Base-by-base conservation (phyloP, 805 yeast species). In the Starmera caribaea region DNA sequence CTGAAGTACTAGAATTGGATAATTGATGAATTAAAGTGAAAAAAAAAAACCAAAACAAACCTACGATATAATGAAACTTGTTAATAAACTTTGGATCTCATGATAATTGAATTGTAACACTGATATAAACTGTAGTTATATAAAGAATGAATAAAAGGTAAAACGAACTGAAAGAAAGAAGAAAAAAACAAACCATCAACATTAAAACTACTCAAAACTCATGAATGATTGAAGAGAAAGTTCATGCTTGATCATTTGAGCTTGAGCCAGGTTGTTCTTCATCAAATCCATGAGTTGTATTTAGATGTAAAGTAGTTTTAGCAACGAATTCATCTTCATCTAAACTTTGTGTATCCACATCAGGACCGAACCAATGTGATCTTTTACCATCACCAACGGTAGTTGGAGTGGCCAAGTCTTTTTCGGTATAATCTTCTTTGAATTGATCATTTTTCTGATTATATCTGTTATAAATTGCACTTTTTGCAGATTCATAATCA, bases 341-440 rank as follows among this genome's bases (percentile, higher is more conserved):
- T 4, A 46, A 44, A 15, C 33, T 38, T 2, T 38, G 42, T 32
- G 43, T 43, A n/a, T 45, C 50, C 13, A 39, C 16, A 16, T 38
- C 38, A 16, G 41, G 47, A 16, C 45, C 53, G 16, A 55, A 34
- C 68, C 68, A 62, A 37, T 57, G 59, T 34, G 47, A 52, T 38
- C 56, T 57, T 14, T 60, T 63, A 27, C 57, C 60, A 24, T 60
- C 68, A 15, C 57, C 60, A 3, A 53, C 54, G 1, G 66, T 56
- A 29, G 61, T 45, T 32, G 66, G 65, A 1, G 65, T 60, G 36
- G 46, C 52, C 4, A 57, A 32, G 15, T 51, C 49, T 29, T 42
- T 45, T 3, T 52, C 54, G 4, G 35, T 40, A 26, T 40, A 48
- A 13, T 32, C 34, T 24, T 24, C 32, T 5, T 37, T 31, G 2